Evolutionary conservation across 148 eudicot species (phyloP), one percentile per base, ranked within the genome.

Genomic region (Fagopyrum homotropicum): DNA sequence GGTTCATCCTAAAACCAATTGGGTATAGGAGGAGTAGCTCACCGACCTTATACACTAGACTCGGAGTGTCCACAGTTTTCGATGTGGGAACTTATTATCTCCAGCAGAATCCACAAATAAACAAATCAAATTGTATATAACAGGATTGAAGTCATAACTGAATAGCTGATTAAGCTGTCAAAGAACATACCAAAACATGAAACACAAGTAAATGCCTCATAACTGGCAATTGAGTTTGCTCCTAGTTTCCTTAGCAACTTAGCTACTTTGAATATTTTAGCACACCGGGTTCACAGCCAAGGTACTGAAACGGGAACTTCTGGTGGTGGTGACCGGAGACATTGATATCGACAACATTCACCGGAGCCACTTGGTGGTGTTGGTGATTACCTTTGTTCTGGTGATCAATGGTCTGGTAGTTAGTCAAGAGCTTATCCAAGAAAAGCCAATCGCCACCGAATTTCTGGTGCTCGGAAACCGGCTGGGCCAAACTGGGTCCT

Each of bases 351-450:
- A 45, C 45, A 54, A 73, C 79, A 75, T 82, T 69, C 71, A 9
- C 10, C 75, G 49, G 57, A 68, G 30, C 77, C 84, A 74, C 78
- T 55, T 35, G 40, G 40, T 35, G 40, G 40, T 35, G 72, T 73
- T 59, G 45, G 7, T 64, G 70, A 2, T 81, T 84, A 17, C 30
- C 74, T 15, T 79, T 76, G 69, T 76, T 78, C 17, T 82, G 83
- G 15, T 84, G 86, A 61, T 87, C 90, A 80, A 84, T 51, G n/a
- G 80, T 75, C 54, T 90, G 98, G 72, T 93, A 88, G 10, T 88
- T 86, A 5, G 89, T 77, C 46, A 93, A 86, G 12, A 93, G 92
- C 88, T 87, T 91, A 79, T 93, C 98, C 84, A 93, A 81, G 64
- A 93, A 93, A 0, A 92, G 87, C 86, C 86, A 84, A 72, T 93